A percentile compares a stretch with the other conserved stretches of the same genome.
These are phyloP conservation scores for Salmacisia buchloeana DNA, from an alignment of 1,284 basidiomycete species.

Conservation along the genomic window DNA sequence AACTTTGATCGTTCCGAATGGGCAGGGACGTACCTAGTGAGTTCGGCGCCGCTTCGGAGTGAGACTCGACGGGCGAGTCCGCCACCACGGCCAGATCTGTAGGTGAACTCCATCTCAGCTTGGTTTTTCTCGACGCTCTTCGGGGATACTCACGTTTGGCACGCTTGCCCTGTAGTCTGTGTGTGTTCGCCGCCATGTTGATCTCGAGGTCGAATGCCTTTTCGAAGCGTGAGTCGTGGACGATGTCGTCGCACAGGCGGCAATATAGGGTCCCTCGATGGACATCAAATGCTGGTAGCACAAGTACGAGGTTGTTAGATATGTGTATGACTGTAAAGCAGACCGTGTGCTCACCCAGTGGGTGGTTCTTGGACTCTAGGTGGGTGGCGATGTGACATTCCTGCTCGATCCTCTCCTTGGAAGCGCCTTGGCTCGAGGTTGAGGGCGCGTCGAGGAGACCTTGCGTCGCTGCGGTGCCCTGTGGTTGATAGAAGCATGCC, in stretches of 20 bases:
- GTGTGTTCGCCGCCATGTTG: background rate
- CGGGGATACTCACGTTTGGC: background rate
- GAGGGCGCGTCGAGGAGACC: background rate
- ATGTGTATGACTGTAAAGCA: too few species aligned
- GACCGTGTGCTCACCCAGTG: constrained; percentile 13
- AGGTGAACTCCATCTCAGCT: too few species aligned
- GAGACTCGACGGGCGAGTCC: background rate
- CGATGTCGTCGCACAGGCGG: constrained; percentile 36
- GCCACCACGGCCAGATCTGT: too few species aligned
- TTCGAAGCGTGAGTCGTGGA: constrained; percentile 41
- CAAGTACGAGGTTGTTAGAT: too few species aligned
- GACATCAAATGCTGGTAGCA: constrained; percentile 34
- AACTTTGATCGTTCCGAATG: too few species aligned
- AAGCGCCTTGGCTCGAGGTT: constrained; percentile 7
- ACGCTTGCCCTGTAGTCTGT: background rate
- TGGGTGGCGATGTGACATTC: constrained; percentile 30
- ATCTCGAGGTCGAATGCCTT: constrained; percentile 21
- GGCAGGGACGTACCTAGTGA: too few species aligned
- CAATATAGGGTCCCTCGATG: constrained; percentile 44
- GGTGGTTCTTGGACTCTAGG: constrained; percentile 13
- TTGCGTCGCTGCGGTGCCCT: background rate
- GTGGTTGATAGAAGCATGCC: constrained; percentile 35
- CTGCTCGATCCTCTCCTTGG: constrained; percentile 15
- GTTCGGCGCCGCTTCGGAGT: too few species aligned
- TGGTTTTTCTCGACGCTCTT: too few species aligned